Percentiles rank a stretch among this genome's conserved stretches.
These are phyloP conservation scores for Didymella keratinophila DNA, from an alignment of 2,329 filamentous ascomycete genomes.

Conservation along the genomic window DNA sequence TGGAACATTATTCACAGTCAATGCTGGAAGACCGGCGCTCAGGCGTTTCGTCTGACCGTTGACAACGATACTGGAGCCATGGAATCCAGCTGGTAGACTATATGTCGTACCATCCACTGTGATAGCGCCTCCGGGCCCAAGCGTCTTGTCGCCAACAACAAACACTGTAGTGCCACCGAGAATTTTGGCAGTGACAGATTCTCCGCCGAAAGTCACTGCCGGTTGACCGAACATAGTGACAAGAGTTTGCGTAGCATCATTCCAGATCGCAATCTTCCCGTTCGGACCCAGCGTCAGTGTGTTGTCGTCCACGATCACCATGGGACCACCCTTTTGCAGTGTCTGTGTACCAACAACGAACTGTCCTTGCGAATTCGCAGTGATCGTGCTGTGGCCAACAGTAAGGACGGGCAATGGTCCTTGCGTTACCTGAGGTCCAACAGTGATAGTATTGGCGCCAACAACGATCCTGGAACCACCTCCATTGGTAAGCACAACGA, in stretches of 20 bases:
- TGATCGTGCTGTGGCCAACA: constrained; percentile 37
- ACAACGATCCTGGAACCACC: constrained; percentile 38
- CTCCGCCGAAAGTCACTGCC: constrained; percentile 32
- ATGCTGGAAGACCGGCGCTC: constrained; percentile 21
- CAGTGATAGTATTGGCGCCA: constrained; percentile 36
- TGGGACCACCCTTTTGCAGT: constrained; percentile 45
- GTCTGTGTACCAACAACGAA: constrained; percentile 47
- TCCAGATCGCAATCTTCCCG: constrained; percentile 49
- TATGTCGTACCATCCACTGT: constrained; percentile 39
- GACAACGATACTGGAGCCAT: constrained; percentile 31
- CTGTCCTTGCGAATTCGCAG: constrained; percentile 43
- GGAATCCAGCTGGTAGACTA: constrained; percentile 28
- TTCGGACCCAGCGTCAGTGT: constrained; percentile 47
- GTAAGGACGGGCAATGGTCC: constrained; percentile 33
- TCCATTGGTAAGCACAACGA: constrained; percentile 34
- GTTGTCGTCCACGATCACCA: constrained; percentile 48
- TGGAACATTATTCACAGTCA: constrained; percentile 18
- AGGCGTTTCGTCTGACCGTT: constrained; percentile 33
- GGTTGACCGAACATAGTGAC: constrained; percentile 29
- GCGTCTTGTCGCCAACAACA: constrained; percentile 28
- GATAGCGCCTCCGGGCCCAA: constrained; percentile 33
- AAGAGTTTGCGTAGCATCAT: constrained; percentile 43
- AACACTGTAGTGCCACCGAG: constrained; percentile 38
- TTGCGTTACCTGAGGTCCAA: constrained; percentile 30
- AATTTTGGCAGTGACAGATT: constrained; percentile 33